Conservation (phyloP, 768 basidiomycete species). For the Omphalotus guepiniiformis region DNA sequence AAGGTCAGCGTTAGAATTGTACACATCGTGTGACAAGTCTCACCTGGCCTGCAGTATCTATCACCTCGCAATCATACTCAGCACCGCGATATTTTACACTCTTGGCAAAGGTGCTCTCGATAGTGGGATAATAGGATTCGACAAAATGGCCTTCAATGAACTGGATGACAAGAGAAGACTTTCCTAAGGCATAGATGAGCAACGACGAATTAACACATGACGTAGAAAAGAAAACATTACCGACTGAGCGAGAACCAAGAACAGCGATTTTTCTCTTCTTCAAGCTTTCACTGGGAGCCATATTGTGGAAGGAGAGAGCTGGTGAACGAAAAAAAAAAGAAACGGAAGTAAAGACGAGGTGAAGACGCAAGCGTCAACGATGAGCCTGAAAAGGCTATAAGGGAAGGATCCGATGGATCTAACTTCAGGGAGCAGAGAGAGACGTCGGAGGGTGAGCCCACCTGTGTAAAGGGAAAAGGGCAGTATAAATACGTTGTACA, state of each 20-base stretch:
- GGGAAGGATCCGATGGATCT: too few relatives aligned
- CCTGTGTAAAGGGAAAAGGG: too few relatives aligned
- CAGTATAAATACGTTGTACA: neutral
- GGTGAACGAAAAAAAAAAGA: neutral
- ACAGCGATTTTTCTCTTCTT: constrained; percentile 89
- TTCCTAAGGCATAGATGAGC: constrained; percentile 52
- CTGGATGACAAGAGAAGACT: constrained; percentile 89
- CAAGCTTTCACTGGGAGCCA: constrained; percentile 27
- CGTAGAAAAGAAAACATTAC: constrained; percentile 38
- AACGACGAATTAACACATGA: constrained; percentile 11
- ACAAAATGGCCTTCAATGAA: constrained; percentile 91
- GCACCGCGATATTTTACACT: constrained; percentile 82
- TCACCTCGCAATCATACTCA: constrained; percentile 95
- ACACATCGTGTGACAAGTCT: constrained; percentile 16
- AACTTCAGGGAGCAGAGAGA: too few relatives aligned
- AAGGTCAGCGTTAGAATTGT: constrained; percentile 8
- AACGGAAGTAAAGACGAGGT: neutral
- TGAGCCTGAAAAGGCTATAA: too few relatives aligned
- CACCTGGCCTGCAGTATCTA: constrained; percentile 97
- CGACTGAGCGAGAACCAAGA: constrained; percentile 84
- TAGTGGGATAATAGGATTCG: constrained; percentile 94
- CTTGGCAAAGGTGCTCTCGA: constrained; percentile 86
- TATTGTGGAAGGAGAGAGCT: neutral
- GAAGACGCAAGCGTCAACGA: too few relatives aligned
- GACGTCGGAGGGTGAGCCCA: too few relatives aligned